These are phyloP conservation scores for Monilinia fructigena DNA, from an alignment of 2,329 filamentous ascomycete genomes.

Conservation along the genomic window DNA sequence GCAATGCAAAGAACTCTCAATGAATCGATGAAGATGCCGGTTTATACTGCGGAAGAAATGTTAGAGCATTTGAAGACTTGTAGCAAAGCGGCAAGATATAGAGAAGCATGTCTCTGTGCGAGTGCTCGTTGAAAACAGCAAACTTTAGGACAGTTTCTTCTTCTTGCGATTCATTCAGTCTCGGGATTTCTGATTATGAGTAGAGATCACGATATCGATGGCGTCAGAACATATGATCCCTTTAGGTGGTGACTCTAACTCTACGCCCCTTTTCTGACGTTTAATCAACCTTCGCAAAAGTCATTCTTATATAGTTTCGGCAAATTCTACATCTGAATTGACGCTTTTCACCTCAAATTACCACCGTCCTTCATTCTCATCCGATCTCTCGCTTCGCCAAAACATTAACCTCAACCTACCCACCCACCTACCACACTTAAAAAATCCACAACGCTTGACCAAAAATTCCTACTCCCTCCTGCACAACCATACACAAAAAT, in stretches of 20 bases:
- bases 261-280: too few species aligned
- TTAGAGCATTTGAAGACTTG: neutral
- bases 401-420: neutral
- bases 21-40: neutral
- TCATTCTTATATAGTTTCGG: neutral
- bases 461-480: neutral
- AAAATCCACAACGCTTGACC: neutral
- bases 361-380: neutral
- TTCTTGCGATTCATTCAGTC: too few species aligned
- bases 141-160: neutral
- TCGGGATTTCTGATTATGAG: neutral
- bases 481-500: neutral
- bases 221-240: too few species aligned
- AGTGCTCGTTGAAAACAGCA: neutral
- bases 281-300: too few species aligned
- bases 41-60: neutral
- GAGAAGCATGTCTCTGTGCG: neutral
- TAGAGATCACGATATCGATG: too few species aligned
- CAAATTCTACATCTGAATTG: neutral
- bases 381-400: neutral
- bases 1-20: neutral
- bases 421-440: neutral
- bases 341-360: neutral
- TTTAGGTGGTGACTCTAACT: too few species aligned
- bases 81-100: too few species aligned